Percentiles rank a stretch among this genome's conserved stretches.
These are phyloP conservation scores for Penicillium crystallinum DNA, from an alignment of 495 filamentous ascomycete genomes.

Conservation along the genomic window DNA sequence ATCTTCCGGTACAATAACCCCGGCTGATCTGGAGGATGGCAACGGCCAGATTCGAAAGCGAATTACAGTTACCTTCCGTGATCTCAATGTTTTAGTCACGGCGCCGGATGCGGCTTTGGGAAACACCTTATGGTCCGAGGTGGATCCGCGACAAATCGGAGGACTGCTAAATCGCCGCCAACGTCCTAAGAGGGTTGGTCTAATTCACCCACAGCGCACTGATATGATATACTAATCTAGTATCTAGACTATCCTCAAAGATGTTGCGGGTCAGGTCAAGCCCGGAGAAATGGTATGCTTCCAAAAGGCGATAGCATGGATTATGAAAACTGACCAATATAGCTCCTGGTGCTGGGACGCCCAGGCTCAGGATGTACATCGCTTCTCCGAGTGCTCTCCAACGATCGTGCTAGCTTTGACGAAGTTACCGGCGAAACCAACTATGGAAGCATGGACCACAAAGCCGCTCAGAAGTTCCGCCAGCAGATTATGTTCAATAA, in stretches of 20 bases:
- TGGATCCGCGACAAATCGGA: constrained; percentile 30
- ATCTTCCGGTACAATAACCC: constrained; percentile 29
- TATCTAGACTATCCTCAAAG: constrained; percentile 33
- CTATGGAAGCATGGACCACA: constrained; percentile 36
- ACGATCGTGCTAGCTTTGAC: constrained; percentile 34
- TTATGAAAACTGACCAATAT: background rate
- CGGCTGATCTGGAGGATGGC: constrained; percentile 29
- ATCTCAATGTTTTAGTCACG: constrained; percentile 33
- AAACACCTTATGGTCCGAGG: constrained; percentile 29
- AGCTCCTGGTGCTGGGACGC: constrained; percentile 41
- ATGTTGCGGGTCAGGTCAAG: constrained; percentile 32
- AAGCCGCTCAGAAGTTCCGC: constrained; percentile 25
- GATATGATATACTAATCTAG: background rate
- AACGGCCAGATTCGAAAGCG: constrained; percentile 22
- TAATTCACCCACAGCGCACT: background rate
- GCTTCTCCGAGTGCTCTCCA: constrained; percentile 34
- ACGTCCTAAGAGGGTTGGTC: constrained; percentile 27
- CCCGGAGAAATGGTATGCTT: constrained; percentile 38
- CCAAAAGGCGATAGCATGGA: background rate
- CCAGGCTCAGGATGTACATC: constrained; percentile 44
- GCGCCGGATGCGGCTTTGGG: constrained; percentile 40
- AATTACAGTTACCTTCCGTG: constrained; percentile 35
- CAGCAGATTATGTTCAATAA: constrained; percentile 45
- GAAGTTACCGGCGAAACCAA: constrained; percentile 28
- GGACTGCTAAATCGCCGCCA: constrained; percentile 14